Evolutionary conservation across 768 basidiomycete species (phyloP), one percentile per base, ranked within the genome.

Genomic region (Lactifluus volemus): DNA sequence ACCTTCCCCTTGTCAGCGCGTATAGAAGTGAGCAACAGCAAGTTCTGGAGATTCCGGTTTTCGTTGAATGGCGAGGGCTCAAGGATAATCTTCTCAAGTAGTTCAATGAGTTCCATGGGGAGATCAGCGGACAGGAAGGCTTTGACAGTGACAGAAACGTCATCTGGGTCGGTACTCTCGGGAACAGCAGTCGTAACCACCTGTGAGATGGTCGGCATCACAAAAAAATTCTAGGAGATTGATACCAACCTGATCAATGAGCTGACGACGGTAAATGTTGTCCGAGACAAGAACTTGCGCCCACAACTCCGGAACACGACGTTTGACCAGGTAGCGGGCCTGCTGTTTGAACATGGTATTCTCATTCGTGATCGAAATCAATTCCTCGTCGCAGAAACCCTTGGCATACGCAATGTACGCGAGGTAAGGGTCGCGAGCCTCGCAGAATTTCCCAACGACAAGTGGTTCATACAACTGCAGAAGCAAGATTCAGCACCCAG

Each of bases 311-410:
- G 89, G 84, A 63, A 92, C 86, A 63, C 97, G 91, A 67, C 97
- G 87, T 75, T 95, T 97, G 70, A 98, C 91, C 60, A 99, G 84
- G 75, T 99, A 99, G 32, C 97, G 88, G 55, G 97, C 92, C 74
- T 98, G 97, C 69, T 99, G 96, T 76, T 98, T 99, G 83, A 95
- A 99, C 97, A 99, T 99, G 12, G 94, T 87, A 77, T 99, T 99
- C 66, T 96, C 95, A 71, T 98, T 98, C 51, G 97, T 98, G 72
- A 99, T 96, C 21, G 84, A 73, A 70, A 99, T 95, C 61, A 99
- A 82, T 74, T 99, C 97, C 5, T 98, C 93, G 66, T 99, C 97
- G 71, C 97, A 99, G 74, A 98, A 89, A 59, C 97, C 97, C 72
- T 98, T 98, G 41, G 97, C 97, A 70, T 98, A 99, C 0, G 97